A percentile compares a stretch with the other conserved stretches of the same genome.
phyloP scores from a whole-genome alignment of 148 eudicot species.

The Polygonum maritimum region DNA sequence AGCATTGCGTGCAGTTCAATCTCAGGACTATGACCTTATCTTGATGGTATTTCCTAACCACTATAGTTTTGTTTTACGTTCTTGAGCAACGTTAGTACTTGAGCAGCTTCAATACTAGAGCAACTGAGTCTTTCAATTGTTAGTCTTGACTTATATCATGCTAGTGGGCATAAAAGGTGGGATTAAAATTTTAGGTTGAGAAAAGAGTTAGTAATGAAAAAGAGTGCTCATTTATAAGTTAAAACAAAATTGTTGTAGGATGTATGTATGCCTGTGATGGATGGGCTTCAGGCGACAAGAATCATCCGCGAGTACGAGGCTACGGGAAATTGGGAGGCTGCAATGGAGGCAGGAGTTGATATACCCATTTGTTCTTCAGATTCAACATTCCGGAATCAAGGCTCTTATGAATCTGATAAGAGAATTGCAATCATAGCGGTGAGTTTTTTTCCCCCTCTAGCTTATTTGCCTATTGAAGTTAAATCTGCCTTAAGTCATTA shows the following conservation, averaged over 20 bases:
- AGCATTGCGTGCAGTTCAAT: slow-evolving; percentile 78
- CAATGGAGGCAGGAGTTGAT: slow-evolving; percentile 67
- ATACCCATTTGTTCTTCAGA: slow-evolving; percentile 15
- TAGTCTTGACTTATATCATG: not conserved
- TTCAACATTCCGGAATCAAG: slow-evolving; percentile 20
- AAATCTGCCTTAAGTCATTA: not conserved
- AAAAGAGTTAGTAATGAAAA: not conserved
- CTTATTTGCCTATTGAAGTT: not conserved
- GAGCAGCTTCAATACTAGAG: too few relatives aligned
- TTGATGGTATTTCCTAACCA: slow-evolving; percentile 56
- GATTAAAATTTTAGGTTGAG: not conserved
- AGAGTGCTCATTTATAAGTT: not conserved
- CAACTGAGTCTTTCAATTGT: not conserved
- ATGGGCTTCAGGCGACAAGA: slow-evolving; percentile 90
- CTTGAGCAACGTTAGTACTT: not conserved
- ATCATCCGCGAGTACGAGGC: slow-evolving; percentile 77
- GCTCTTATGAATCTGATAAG: slow-evolving; percentile 17
- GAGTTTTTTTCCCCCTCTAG: slow-evolving; percentile 15
- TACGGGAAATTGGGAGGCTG: slow-evolving; percentile 84
- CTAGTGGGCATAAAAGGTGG: not conserved
- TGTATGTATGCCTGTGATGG: slow-evolving; percentile 96
- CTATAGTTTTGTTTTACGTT: not conserved
- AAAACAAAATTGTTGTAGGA: slow-evolving; percentile 37
- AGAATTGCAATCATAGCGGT: slow-evolving; percentile 78
- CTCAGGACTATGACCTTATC: slow-evolving; percentile 52